Base-by-base conservation (phyloP, 345 rosid genomes). In the Clausena lansium region DNA sequence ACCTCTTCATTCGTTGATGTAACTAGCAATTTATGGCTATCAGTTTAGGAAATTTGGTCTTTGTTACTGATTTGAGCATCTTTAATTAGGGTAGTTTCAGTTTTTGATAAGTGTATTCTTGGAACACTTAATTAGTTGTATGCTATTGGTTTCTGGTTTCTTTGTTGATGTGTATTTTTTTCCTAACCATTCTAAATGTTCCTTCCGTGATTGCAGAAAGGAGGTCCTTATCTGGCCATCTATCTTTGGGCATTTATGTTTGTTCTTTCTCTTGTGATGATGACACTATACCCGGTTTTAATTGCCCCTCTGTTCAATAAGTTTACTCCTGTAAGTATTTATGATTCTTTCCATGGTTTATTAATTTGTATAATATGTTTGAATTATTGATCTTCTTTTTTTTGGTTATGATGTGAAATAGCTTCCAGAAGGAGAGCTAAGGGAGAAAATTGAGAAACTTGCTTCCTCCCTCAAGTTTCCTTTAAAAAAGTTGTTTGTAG, bases 191-290 rank as follows among this genome's bases (percentile, higher is more conserved):
- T 66, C 17, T 78, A 71, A 76, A n/a, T 81, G 54, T 73, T 79
- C 50, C 60, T 76, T 75, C 39, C 33, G 4, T 71, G 75, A 70
- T 82, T 79, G 81, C 96, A 97, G 98, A 97, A 97, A 87, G 99
- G 99, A 79, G 99, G 99, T 81, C 98, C 98, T 78, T 97, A 97
- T 84, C 86, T 97, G 81, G 98, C 99, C 80, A 93, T 97, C 82
- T 97, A 94, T 81, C 94, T 97, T 19, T 97, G 99, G 99, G 97
- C 87, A 73, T 97, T 97, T 83, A 97, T 93, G 95, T 93, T 97
- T 80, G 93, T 89, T 77, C 87, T 94, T 77, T 97, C 98, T 22
- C 92, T 97, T 64, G 97, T 91, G 79, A 94, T 97, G 99, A 94
- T 97, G 98, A 94, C 99, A 54, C 27, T 97, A 75, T 94, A 91